A percentile compares a stretch with the other conserved stretches of the same genome.
These are phyloP conservation scores for Erodium trifolium DNA, from an alignment of 441 rosid species.

Conservation along the genomic window DNA sequence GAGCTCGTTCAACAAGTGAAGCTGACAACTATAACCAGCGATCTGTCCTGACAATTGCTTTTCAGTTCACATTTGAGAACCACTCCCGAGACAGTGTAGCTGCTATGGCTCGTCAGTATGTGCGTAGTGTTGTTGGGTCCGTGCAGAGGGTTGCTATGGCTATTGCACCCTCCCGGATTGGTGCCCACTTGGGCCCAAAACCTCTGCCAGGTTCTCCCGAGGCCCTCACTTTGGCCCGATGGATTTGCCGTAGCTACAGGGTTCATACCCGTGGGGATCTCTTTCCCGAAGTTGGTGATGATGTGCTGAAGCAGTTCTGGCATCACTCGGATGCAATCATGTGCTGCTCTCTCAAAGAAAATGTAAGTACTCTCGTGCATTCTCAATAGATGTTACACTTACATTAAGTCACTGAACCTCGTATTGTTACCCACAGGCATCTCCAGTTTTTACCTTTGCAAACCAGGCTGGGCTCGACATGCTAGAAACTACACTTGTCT, in stretches of 20 bases:
- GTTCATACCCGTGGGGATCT: conserved; percentile 16
- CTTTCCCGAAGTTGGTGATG: conserved; percentile 34
- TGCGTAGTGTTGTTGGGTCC: conserved; percentile 80
- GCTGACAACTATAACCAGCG: conserved; percentile 42
- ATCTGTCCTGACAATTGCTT: conserved; percentile 88
- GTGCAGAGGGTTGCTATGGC: conserved; percentile 98
- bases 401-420: background rate
- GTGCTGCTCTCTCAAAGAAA: conserved; percentile 80
- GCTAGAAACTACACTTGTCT: conserved; percentile 92
- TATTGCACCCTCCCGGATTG: conserved; percentile 75
- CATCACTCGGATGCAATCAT: conserved; percentile 72
- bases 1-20: conserved; percentile 36
- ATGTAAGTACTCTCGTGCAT: background rate
- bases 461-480: conserved; percentile 95
- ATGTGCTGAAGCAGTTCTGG: conserved; percentile 68
- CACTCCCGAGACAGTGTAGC: conserved; percentile 85
- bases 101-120: conserved; percentile 86
- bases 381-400: too few species aligned
- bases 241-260: conserved; percentile 74
- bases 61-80: conserved; percentile 89
- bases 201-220: conserved; percentile 73
- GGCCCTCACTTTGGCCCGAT: conserved; percentile 72
- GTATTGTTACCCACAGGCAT: conserved; percentile 37
- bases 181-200: conserved; percentile 56
- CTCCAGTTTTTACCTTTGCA: conserved; percentile 75